Percentiles rank a stretch among this genome's conserved stretches.
Conservation (phyloP, 768 basidiomycete species). For the Tulasnella sp. region DNA sequence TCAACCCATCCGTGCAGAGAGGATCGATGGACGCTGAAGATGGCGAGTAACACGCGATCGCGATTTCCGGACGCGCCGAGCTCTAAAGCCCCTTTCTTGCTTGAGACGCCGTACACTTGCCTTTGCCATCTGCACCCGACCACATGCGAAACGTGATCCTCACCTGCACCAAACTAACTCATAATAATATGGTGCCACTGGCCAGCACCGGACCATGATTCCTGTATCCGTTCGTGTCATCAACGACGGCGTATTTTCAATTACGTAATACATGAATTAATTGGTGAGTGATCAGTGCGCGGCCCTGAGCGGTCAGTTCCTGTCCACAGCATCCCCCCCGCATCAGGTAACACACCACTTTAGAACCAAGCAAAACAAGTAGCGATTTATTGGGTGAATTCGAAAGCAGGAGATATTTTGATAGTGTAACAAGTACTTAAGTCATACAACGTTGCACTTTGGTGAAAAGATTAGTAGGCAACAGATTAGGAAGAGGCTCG, state of each 20-base stretch:
- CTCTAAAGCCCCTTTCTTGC: too few species aligned
- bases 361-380: not conserved
- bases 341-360: not conserved
- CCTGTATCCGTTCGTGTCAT: too few species aligned
- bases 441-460: not conserved
- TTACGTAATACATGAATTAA: too few species aligned
- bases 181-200: too few species aligned
- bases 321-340: not conserved
- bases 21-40: not conserved
- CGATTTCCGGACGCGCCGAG: not conserved
- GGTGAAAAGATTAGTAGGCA: not conserved
- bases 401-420: not conserved
- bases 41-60: not conserved
- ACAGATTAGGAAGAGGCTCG: not conserved
- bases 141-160: too few species aligned
- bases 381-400: not conserved
- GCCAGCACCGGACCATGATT: too few species aligned
- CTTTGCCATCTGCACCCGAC: too few species aligned
- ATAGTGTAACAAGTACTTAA: not conserved
- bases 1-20: not conserved
- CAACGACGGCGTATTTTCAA: too few species aligned
- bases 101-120: too few species aligned
- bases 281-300: too few species aligned
- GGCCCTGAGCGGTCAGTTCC: too few species aligned
- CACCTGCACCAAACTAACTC: too few species aligned